Conservation (phyloP, 2,329 filamentous ascomycete genomes). For the Exophiala sp. region DNA sequence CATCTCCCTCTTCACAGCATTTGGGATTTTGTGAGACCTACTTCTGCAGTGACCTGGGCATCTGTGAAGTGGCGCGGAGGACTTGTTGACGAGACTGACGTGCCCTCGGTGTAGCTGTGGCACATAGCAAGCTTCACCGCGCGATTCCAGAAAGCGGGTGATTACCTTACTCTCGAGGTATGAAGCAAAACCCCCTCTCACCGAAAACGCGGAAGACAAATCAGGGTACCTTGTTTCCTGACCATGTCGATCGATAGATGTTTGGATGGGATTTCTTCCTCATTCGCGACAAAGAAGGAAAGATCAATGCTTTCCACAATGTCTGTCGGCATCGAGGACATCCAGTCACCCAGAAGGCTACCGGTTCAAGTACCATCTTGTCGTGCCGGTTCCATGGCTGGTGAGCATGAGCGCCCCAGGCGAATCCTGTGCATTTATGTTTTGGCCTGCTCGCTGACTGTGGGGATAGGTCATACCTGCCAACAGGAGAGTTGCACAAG, state of each 20-base stretch:
- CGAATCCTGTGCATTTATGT: neutral
- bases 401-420: slow-evolving; percentile 35
- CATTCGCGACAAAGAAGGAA: slow-evolving; percentile 45
- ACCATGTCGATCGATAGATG: slow-evolving; percentile 4
- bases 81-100: neutral
- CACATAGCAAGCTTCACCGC: slow-evolving; percentile 22
- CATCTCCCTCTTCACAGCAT: no score
- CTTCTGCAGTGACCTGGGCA: no score
- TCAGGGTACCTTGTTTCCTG: no score
- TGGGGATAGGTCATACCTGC: slow-evolving; percentile 48
- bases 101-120: slow-evolving; percentile 15
- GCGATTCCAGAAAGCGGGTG: slow-evolving; percentile 21
- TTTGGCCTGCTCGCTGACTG: neutral
- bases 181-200: neutral
- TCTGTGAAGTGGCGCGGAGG: no score
- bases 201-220: no score
- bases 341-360: slow-evolving; percentile 40
- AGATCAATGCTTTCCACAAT: slow-evolving; percentile 58
- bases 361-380: slow-evolving; percentile 40
- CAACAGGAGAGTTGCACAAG: slow-evolving; percentile 54
- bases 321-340: slow-evolving; percentile 58
- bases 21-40: no score
- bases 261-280: slow-evolving; percentile 53
- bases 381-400: slow-evolving; percentile 58
- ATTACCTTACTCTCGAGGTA: slow-evolving; percentile 24